These are phyloP conservation scores for Cryptococcus hybrid DNA, from an alignment of 1,284 basidiomycete genomes.

Conservation along the genomic window DNA sequence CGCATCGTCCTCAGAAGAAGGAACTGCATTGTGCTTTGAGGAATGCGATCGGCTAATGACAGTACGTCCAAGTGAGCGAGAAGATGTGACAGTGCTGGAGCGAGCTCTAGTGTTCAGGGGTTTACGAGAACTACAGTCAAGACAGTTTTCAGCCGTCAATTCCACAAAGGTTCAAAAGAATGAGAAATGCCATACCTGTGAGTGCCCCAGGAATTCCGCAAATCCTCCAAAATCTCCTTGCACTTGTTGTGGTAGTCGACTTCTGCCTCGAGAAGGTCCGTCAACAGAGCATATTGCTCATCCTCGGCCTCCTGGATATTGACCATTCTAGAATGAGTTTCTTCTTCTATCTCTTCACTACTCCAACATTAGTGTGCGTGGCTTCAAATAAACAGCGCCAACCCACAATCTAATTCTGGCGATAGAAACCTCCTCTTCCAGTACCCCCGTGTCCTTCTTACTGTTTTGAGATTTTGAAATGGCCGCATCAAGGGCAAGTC, in stretches of 20 bases:
- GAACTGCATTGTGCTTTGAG: constrained; percentile 9
- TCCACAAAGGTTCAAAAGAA: background rate
- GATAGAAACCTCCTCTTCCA: constrained; percentile 70
- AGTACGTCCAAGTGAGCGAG: constrained; percentile 16
- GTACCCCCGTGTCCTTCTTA: constrained; percentile 64
- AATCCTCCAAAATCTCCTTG: constrained; percentile 65
- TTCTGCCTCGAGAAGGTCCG: constrained; percentile 67
- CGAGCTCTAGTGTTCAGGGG: constrained; percentile 13
- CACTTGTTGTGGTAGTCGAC: constrained; percentile 70
- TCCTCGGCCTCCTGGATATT: constrained; percentile 73
- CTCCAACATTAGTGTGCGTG: background rate
- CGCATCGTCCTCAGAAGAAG: constrained; percentile 37
- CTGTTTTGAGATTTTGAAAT: constrained; percentile 61
- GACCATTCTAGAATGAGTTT: constrained; percentile 69
- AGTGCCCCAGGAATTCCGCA: constrained; percentile 60
- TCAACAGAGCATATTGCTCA: constrained; percentile 63
- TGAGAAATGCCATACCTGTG: background rate
- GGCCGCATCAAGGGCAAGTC: constrained; percentile 73
- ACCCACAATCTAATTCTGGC: constrained; percentile 72
- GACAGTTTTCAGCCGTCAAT: background rate
- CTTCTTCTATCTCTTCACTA: constrained; percentile 78
- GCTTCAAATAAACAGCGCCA: background rate
- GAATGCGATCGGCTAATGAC: constrained; percentile 15
- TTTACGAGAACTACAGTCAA: background rate
- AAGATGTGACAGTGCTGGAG: constrained; percentile 17